phyloP scores from a whole-genome alignment of 345 rosid genomes.

The Anacardium occidentale region DNA sequence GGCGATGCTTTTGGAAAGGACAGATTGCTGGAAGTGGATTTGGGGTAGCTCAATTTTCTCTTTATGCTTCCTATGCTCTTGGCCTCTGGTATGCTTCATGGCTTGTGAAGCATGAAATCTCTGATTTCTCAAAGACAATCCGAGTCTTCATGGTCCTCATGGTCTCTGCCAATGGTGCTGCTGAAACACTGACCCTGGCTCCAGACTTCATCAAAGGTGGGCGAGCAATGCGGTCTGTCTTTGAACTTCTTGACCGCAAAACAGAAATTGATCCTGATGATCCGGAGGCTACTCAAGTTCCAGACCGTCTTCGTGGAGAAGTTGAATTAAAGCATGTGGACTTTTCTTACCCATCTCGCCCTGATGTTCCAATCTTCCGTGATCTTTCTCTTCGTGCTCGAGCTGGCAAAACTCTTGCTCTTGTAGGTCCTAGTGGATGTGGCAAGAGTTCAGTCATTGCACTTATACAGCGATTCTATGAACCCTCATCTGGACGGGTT shows the following conservation, averaged over 20 bases:
- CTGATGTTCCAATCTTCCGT: constrained; percentile 76
- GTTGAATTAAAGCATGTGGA: constrained; percentile 92
- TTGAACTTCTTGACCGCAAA: constrained; percentile 90
- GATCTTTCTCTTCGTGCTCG: constrained; percentile 84
- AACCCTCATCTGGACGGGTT: constrained; percentile 86
- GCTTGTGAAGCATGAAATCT: constrained; percentile 98
- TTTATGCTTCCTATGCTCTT: constrained; percentile 93
- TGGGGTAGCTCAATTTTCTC: constrained; percentile 90
- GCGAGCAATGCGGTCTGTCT: constrained; percentile 89
- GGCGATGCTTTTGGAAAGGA: constrained; percentile 98
- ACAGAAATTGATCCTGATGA: constrained; percentile 98
- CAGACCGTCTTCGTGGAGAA: constrained; percentile 88
- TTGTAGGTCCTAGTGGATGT: constrained; percentile 97
- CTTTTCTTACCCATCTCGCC: constrained; percentile 90
- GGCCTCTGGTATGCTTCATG: constrained; percentile 99
- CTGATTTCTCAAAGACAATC: constrained; percentile 96
- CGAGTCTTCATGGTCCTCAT: constrained; percentile 97
- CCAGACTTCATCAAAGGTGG: constrained; percentile 99
- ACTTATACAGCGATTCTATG: constrained; percentile 78
- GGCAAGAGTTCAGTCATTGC: constrained; percentile 95
- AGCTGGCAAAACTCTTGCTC: constrained; percentile 92
- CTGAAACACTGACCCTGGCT: constrained; percentile 91
- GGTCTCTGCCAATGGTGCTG: constrained; percentile 99
- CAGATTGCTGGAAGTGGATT: constrained; percentile 96
- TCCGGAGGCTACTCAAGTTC: constrained; percentile 68